A percentile compares a stretch with the other conserved stretches of the same genome.
phyloP scores from a whole-genome alignment of 352 stramenopile genomes.

The Globisporangium abappressorium region DNA sequence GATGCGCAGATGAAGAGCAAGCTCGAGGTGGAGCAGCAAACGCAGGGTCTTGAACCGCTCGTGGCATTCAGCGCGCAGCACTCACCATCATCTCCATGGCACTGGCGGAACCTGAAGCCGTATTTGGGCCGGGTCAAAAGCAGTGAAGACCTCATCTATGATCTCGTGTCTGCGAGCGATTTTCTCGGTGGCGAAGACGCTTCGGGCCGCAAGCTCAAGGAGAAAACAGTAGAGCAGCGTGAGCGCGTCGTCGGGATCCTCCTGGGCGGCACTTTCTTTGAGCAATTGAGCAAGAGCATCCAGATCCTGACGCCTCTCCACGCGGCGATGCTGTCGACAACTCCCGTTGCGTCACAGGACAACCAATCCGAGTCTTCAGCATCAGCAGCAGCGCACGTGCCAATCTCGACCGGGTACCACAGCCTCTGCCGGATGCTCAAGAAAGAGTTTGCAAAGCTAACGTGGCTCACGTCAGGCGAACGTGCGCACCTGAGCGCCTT shows the following conservation, averaged over 20 bases:
- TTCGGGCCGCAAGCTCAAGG: not conserved
- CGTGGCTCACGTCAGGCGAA: not conserved
- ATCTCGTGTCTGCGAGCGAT: constrained; percentile 1
- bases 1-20: constrained; percentile 4
- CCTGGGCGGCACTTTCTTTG: constrained; percentile 3
- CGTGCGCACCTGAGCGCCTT: not conserved
- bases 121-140: constrained; percentile 8
- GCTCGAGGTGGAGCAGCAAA: constrained; percentile 5
- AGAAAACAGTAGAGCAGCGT: not conserved
- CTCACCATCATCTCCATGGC: not conserved
- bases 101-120: constrained; percentile 2
- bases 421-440: not conserved
- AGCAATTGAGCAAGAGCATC: constrained; percentile 12
- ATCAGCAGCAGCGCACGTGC: not conserved
- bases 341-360: not conserved
- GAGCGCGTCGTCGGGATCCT: not conserved
- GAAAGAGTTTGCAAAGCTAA: not conserved
- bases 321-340: not conserved
- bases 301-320: constrained; percentile 11
- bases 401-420: constrained; percentile 10
- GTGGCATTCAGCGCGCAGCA: not conserved
- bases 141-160: constrained; percentile 13
- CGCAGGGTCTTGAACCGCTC: not conserved
- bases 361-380: not conserved
- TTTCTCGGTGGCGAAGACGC: not conserved